Evolutionary conservation across 2,329 filamentous ascomycete genomes (phyloP).

Genomic region (Neoscytalidium dimidiatum): DNA sequence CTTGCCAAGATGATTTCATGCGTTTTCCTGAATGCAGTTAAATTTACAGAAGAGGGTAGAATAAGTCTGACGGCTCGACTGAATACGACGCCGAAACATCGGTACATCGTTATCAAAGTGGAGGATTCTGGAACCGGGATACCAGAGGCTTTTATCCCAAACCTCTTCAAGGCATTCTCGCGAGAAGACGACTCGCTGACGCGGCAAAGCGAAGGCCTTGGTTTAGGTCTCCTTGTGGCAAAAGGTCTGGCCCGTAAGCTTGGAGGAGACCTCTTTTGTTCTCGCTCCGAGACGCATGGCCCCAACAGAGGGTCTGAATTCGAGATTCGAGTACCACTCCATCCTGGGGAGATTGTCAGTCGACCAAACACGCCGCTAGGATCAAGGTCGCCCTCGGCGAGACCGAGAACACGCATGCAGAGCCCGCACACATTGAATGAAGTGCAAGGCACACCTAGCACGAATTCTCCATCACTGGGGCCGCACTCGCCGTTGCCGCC

Average conservation of each 20-base stretch:
- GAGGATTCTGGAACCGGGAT: constrained; percentile 70
- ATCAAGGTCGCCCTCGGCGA: constrained; percentile 9
- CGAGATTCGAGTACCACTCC: constrained; percentile 65
- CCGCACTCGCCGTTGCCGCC: constrained; percentile 20
- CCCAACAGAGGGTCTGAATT: constrained; percentile 67
- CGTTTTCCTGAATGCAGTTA: constrained; percentile 67
- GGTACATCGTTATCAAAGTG: constrained; percentile 63
- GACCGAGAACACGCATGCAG: constrained; percentile 19
- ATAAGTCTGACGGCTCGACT: constrained; percentile 60
- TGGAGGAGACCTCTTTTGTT: constrained; percentile 66
- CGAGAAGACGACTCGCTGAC: constrained; percentile 69
- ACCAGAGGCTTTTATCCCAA: constrained; percentile 64
- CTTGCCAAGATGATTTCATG: constrained; percentile 65
- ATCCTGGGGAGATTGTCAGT: constrained; percentile 46
- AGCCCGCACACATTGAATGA: constrained; percentile 2
- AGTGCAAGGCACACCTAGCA: constrained; percentile 3
- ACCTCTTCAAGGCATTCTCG: constrained; percentile 70
- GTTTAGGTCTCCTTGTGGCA: constrained; percentile 69
- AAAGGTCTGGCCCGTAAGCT: constrained; percentile 70
- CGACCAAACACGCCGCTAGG: constrained; percentile 4
- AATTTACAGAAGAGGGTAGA: constrained; percentile 67
- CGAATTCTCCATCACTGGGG: constrained; percentile 21
- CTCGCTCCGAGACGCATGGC: constrained; percentile 63
- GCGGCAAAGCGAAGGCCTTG: constrained; percentile 67
- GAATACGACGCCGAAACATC: constrained; percentile 44